Evolutionary conservation across 176 grass and related monocot genomes (phyloP), one percentile per base, ranked within the genome.

Genomic region (Saccharum officinarum): DNA sequence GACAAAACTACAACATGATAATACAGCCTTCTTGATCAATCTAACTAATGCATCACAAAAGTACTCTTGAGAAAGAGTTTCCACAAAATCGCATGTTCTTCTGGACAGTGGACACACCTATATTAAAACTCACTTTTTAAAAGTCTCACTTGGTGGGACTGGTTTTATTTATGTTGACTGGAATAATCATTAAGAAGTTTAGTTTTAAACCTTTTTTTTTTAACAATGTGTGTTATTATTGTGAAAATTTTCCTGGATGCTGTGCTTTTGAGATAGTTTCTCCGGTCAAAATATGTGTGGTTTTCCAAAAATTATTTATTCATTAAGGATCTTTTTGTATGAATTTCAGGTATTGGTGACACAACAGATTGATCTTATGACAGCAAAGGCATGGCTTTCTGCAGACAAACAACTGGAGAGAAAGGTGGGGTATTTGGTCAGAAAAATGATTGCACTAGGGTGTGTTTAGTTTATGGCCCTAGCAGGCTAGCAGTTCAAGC

Each of bases 351-450:
- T 92, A 71, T 87, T 99, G 83, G 88, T 47, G 38, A 83, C 88
- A 78, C 89, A 91, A 69, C 90, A 96, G 63, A 91, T 96, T 82
- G 84, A 80, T 92, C 87, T 92, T 91, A 62, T 99, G 79, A 99
- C 93, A 42, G 90, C 93, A 41, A 89, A 91, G 88, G 83, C 97
- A 82, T 99, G 97, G 97, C 67, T 94, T 92, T 86, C 78, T 82
- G 70, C 82, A 80, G 92, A 91, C 67, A 96, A 89, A 85, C 91
- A 96, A 73, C 55, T 91, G 13, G 88, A 99, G 90, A 85, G 76
- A 90, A 91, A 94, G 93, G 97, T 95, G 38, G 72, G 83, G 30
- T 89, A 30, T 18, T n/a, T 40, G 13, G 30, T 55, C 45, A 54
- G 31, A 25, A 20, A 39, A 67, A 89, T 68, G 13, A 33, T 22